Base-by-base conservation (phyloP, 2,329 filamentous ascomycete species). In the Xylariaceae sp. region DNA sequence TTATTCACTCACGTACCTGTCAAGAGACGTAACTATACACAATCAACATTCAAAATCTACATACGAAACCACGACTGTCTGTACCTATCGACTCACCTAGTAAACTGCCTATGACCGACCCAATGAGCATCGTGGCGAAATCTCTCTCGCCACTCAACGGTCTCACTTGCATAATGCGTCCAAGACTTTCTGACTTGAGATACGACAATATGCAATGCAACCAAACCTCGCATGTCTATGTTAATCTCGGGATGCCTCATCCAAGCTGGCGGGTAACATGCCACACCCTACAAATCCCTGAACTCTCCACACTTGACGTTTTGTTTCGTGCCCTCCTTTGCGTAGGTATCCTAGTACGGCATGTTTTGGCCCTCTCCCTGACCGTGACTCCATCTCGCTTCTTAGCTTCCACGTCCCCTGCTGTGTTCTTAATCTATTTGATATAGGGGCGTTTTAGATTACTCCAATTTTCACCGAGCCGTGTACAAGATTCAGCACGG, bases 201-300 rank as follows among this genome's bases (percentile, higher is more conserved):
- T 51, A 53, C 35, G 49, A 37, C 47, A 30, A 54, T 50, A 57
- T 54, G 57, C 57, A 57, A 55, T 59, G 54, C 54, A 57, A 57
- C 57, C 47, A 53, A 19, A 56, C 53, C 35, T 37, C 35, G 35
- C 12, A 37, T 53, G 56, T 58, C 19, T 19, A 19, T 19, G 19
- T 19, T 19, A 19, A 0, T 19, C 19, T 19, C 19, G 19, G 19
- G 19, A 19, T 19, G 19, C 19, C 19, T 19, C 19, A 19, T 19
- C 19, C 51, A 56, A 40, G 31, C 12, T 26, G 49, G 49, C 41
- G 47, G 50, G 50, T 29, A 43, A 54, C 44, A 26, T 32, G 4
- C 26, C 31, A 19, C 31, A 8, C 35, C 8, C 8, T 11, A 7
- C 35, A 37, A 19, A 53, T 54, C 50, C 56, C 53, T 54, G 48